Percentiles rank a stretch among this genome's conserved stretches.
Conservation (phyloP, 2,329 filamentous ascomycete genomes). For the Samsoniella hepiali region DNA sequence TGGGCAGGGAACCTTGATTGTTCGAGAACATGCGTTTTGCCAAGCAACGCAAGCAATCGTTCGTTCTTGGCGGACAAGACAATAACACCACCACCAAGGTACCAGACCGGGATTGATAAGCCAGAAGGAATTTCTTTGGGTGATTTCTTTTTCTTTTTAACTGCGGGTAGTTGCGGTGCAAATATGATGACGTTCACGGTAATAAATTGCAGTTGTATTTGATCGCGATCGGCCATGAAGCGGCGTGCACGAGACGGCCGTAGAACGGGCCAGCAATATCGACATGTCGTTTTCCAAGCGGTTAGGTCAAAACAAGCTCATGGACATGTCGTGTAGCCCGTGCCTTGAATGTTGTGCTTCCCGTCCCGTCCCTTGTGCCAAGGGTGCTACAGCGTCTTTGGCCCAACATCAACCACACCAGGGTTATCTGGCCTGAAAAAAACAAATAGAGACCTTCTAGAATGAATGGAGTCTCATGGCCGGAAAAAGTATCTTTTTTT, state of each 20-base stretch:
- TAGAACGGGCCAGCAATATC: no score
- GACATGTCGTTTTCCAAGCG: no score
- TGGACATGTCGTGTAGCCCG: no score
- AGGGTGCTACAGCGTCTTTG: not conserved
- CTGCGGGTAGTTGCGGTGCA: not conserved
- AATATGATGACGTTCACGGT: no score
- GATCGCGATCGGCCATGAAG: no score
- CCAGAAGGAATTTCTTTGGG: not conserved
- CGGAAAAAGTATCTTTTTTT: not conserved
- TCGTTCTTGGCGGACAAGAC: constrained; percentile 6
- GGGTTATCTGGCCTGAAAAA: not conserved
- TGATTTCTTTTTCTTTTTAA: no score
- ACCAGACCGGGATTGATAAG: not conserved
- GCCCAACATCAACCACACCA: no score
- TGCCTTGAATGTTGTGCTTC: not conserved
- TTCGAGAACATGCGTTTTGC: constrained; percentile 7
- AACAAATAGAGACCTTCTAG: not conserved
- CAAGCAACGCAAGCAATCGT: constrained; percentile 1
- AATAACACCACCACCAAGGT: not conserved
- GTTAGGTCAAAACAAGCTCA: no score
- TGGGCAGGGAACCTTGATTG: not conserved
- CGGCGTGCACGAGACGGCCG: no score
- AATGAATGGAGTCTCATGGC: not conserved
- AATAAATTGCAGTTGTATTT: no score
- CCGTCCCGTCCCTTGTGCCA: not conserved